Conservation (phyloP, 257 asterid species). For the Nicotiana undulata region DNA sequence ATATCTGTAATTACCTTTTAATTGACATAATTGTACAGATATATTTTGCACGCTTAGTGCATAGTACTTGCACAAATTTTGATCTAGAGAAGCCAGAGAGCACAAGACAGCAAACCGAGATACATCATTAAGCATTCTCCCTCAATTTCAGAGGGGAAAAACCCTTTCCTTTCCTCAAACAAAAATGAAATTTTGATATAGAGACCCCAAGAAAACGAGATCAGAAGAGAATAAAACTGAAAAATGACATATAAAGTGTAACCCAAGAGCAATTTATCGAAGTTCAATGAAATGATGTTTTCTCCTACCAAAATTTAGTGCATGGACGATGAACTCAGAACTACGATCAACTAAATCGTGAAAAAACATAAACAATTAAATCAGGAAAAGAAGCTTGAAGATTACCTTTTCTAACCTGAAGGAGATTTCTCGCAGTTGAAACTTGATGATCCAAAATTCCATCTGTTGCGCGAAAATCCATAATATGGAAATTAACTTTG, state of each 20-base stretch:
- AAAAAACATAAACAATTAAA: background rate
- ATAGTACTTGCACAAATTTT: too few species aligned
- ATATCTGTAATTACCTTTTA: too few species aligned
- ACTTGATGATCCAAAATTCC: background rate
- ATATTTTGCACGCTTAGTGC: too few species aligned
- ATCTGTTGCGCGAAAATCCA: background rate
- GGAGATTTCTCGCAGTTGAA: constrained; percentile 10
- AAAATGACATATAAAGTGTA: background rate
- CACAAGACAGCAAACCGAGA: too few species aligned
- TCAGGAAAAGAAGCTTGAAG: background rate
- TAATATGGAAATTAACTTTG: background rate
- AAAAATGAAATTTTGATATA: background rate
- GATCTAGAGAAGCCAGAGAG: too few species aligned
- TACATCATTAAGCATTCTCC: background rate
- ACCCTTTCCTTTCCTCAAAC: background rate
- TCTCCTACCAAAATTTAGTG: background rate
- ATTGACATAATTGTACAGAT: too few species aligned
- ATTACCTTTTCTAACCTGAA: background rate
- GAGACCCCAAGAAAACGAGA: background rate
- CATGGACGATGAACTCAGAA: background rate
- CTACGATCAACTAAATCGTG: background rate
- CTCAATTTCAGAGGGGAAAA: background rate
- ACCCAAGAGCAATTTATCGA: background rate
- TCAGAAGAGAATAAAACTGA: background rate
- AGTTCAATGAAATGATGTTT: background rate